Evolutionary conservation across 176 grass and related monocot genomes (phyloP).

Genomic region (Thinopyrum elongatum): DNA sequence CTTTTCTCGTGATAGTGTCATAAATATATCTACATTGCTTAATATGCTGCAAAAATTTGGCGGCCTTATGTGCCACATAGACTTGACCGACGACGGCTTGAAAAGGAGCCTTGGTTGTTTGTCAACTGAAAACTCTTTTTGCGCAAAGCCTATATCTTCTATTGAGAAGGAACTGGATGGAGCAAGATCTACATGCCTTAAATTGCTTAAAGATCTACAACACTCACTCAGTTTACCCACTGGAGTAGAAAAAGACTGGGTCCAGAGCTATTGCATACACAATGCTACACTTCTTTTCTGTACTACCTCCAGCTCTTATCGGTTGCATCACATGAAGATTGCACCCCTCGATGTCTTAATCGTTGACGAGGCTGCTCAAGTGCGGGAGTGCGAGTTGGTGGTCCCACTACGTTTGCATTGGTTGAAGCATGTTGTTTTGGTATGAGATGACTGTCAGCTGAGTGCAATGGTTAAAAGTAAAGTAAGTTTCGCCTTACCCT

Average conservation of each 20-base stretch:
- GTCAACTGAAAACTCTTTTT: neutral
- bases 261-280: conserved; percentile 53
- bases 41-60: conserved; percentile 39
- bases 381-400: conserved; percentile 68
- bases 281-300: conserved; percentile 74
- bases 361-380: conserved; percentile 82
- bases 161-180: conserved; percentile 28
- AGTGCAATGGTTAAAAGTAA: conserved; percentile 63
- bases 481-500: conserved; percentile 34
- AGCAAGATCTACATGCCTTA: conserved; percentile 38
- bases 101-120: conserved; percentile 34
- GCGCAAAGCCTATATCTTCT: neutral
- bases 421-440: conserved; percentile 66
- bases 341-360: conserved; percentile 57
- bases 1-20: conserved; percentile 34
- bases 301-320: conserved; percentile 63
- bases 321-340: conserved; percentile 46
- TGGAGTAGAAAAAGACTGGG: conserved; percentile 12
- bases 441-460: conserved; percentile 76
- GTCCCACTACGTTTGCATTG: conserved; percentile 58
- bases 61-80: conserved; percentile 22
- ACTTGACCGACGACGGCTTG: conserved; percentile 38
- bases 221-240: conserved; percentile 27
- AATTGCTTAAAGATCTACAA: conserved; percentile 41
- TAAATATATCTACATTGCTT: conserved; percentile 32